phyloP scores from a whole-genome alignment of 257 asterid genomes.

The Gardenia jasminoides region DNA sequence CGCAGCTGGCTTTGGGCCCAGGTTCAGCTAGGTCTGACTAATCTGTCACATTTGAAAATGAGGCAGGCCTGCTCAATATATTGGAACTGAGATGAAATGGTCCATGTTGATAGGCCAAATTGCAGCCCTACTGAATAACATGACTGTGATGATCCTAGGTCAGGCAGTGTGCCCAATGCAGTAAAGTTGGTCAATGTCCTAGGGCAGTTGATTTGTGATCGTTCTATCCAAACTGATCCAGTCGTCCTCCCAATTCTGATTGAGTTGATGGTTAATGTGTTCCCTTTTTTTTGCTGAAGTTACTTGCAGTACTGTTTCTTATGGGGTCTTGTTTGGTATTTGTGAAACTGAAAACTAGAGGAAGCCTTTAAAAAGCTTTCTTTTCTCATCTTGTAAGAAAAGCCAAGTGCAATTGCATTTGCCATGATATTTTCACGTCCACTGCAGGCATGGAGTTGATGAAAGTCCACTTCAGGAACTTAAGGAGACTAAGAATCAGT shows the following conservation, averaged over 20 bases:
- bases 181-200: not conserved
- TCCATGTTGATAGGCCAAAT: not conserved
- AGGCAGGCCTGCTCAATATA: too few relatives aligned
- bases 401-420: not conserved
- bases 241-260: not conserved
- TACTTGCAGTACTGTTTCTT: not conserved
- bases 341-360: not conserved
- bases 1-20: not conserved
- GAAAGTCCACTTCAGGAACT: slow-evolving; percentile 59
- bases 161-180: not conserved
- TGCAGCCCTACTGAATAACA: not conserved
- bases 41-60: too few relatives aligned
- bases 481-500: slow-evolving; percentile 81
- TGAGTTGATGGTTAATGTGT: not conserved
- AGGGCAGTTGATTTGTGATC: not conserved
- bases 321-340: not conserved
- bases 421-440: slow-evolving; percentile 2
- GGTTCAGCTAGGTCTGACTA: not conserved
- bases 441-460: slow-evolving; percentile 74
- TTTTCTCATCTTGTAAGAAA: not conserved
- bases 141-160: not conserved
- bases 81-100: not conserved
- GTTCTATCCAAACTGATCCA: not conserved
- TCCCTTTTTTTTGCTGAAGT: not conserved
- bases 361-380: not conserved